phyloP scores from a whole-genome alignment of 1,284 basidiomycete species.

The Phellinidium pouzarii region DNA sequence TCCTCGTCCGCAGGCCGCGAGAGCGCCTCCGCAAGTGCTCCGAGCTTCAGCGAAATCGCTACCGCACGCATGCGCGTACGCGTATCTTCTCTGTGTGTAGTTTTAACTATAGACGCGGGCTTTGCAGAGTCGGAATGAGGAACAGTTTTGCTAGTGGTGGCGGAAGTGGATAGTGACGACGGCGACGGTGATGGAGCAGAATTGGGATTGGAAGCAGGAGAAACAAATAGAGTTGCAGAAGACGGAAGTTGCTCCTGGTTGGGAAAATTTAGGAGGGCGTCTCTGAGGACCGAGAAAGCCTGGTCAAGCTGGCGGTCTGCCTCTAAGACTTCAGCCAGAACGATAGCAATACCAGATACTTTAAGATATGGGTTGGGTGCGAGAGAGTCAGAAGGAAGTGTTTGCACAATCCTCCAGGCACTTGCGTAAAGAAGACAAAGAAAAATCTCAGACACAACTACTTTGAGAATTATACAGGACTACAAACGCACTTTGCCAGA shows the following conservation, averaged over 20 bases:
- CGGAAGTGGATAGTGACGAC: neutral
- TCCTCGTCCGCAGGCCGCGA: slow-evolving; percentile 38
- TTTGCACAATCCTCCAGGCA: slow-evolving; percentile 52
- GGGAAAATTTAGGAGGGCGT: slow-evolving; percentile 21
- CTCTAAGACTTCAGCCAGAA: slow-evolving; percentile 57
- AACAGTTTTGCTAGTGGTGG: neutral
- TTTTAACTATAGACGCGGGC: neutral
- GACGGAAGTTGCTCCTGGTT: neutral
- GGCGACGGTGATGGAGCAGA: neutral
- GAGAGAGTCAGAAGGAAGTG: slow-evolving; percentile 43
- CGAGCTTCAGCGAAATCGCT: slow-evolving; percentile 59
- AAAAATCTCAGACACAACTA: neutral
- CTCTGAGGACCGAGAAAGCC: slow-evolving; percentile 47
- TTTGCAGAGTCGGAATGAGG: neutral
- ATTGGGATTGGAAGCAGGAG: neutral
- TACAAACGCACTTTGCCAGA: slow-evolving; percentile 41
- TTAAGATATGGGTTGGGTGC: slow-evolving; percentile 54
- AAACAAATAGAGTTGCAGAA: too few species aligned
- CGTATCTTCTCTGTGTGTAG: neutral
- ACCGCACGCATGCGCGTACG: slow-evolving; percentile 37
- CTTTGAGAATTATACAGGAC: neutral
- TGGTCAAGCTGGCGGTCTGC: slow-evolving; percentile 34
- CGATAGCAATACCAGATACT: slow-evolving; percentile 59
- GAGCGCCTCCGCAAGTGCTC: slow-evolving; percentile 43
- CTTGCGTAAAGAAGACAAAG: slow-evolving; percentile 30